These are phyloP conservation scores for Turnera subulata DNA, from an alignment of 345 rosid genomes.

Conservation along the genomic window DNA sequence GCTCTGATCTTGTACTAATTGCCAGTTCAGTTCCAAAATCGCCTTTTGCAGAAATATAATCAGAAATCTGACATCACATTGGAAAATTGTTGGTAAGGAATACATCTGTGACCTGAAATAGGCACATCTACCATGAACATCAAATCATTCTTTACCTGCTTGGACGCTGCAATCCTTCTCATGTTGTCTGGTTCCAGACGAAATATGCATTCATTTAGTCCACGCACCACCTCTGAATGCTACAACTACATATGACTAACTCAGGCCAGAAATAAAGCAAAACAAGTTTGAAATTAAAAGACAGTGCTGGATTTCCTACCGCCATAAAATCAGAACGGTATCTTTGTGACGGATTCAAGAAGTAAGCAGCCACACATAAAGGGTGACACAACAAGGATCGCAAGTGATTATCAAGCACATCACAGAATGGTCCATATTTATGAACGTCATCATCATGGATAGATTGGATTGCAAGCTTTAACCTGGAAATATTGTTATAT, in stretches of 20 bases:
- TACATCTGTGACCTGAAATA: too few species aligned
- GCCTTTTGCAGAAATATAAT: conserved; percentile 74
- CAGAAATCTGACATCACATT: conserved; percentile 51
- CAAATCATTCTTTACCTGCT: conserved; percentile 86
- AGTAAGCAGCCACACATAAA: conserved; percentile 81
- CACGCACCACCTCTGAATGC: conserved; percentile 77
- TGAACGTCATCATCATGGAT: conserved; percentile 38
- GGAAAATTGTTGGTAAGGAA: too few species aligned
- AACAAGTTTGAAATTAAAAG: too few species aligned
- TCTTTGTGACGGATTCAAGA: conserved; percentile 79
- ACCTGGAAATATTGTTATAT: conserved; percentile 35
- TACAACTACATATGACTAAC: conserved; percentile 17
- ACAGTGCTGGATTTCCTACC: conserved; percentile 55
- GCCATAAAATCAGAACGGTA: conserved; percentile 64
- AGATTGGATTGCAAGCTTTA: conserved; percentile 36
- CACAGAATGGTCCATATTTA: conserved; percentile 76
- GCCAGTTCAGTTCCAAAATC: conserved; percentile 77
- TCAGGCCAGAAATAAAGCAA: too few species aligned
- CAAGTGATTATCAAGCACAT: conserved; percentile 69
- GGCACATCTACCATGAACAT: too few species aligned
- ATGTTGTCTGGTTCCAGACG: conserved; percentile 71
- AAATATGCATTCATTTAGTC: conserved; percentile 83
- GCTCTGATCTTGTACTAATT: conserved; percentile 70
- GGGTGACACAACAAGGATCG: conserved; percentile 76
- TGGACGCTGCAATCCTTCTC: conserved; percentile 73